Percentiles rank a stretch among this genome's conserved stretches.
Evolutionary conservation across 106 monocot species (phyloP).

Genomic region (Apostasia ramifera): DNA sequence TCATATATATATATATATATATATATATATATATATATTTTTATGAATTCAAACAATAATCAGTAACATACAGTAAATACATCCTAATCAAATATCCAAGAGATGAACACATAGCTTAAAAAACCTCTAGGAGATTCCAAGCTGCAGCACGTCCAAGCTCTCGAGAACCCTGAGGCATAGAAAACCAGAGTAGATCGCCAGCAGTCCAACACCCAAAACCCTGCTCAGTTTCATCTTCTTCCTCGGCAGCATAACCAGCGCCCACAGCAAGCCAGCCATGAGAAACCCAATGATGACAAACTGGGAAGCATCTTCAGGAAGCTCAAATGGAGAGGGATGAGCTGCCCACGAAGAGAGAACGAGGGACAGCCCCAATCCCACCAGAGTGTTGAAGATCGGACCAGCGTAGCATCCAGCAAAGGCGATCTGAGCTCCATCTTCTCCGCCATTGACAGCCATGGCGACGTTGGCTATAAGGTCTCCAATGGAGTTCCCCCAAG

Average conservation of each 20-base stretch:
- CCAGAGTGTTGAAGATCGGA: conserved; percentile 20
- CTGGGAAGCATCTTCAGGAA: conserved; percentile 5
- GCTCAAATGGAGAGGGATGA: neutral
- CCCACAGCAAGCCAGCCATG: conserved; percentile 15
- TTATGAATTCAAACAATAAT: too few relatives aligned
- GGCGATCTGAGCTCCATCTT: conserved; percentile 22
- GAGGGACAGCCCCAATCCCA: conserved; percentile 13
- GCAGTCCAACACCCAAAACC: conserved; percentile 8
- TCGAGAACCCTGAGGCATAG: conserved; percentile 15
- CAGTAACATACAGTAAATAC: neutral
- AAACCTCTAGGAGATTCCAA: neutral
- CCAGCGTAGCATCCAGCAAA: conserved; percentile 19
- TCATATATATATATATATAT: too few relatives aligned
- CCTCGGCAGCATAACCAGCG: conserved; percentile 4
- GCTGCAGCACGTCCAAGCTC: neutral
- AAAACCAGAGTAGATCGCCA: conserved; percentile 17
- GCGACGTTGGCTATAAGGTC: conserved; percentile 50
- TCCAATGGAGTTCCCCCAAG: conserved; percentile 58
- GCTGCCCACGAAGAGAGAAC: conserved; percentile 1
- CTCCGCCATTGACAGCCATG: conserved; percentile 36
- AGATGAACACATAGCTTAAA: neutral
- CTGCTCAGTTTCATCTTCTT: conserved; percentile 19
- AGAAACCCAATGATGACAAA: conserved; percentile 10
- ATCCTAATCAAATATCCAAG: neutral
- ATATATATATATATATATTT: too few relatives aligned